These are phyloP conservation scores for Hansfordia pulvinata DNA, from an alignment of 2,329 filamentous ascomycete genomes.

Conservation along the genomic window DNA sequence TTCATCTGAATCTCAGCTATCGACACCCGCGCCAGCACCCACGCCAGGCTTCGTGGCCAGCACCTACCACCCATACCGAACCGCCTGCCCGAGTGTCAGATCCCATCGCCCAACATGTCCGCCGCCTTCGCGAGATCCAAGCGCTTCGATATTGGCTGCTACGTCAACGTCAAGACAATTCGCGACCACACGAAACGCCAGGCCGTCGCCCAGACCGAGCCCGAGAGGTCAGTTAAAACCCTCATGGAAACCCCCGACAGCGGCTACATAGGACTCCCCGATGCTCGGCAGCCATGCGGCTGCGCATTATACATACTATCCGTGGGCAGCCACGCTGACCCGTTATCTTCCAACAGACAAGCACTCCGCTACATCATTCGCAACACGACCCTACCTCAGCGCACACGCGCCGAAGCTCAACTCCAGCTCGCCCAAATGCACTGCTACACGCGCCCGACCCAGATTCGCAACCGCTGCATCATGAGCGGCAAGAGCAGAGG, in stretches of 20 bases:
- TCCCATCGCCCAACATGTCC: constrained; percentile 42
- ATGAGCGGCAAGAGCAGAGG: constrained; percentile 81
- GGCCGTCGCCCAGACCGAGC: constrained; percentile 75
- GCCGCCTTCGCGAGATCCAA: too few relatives aligned
- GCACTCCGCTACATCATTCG: constrained; percentile 85
- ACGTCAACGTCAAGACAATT: constrained; percentile 73
- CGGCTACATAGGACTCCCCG: constrained; percentile 1
- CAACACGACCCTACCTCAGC: constrained; percentile 73
- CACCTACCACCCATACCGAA: too few relatives aligned
- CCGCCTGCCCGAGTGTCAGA: too few relatives aligned
- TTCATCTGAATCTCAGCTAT: too few relatives aligned
- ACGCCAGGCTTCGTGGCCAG: too few relatives aligned
- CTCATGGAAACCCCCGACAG: not conserved
- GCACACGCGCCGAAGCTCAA: constrained; percentile 82
- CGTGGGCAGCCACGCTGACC: not conserved
- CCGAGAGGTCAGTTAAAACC: constrained; percentile 57
- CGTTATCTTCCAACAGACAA: constrained; percentile 45
- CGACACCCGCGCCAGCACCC: too few relatives aligned
- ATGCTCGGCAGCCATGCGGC: not conserved
- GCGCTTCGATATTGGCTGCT: constrained; percentile 79
- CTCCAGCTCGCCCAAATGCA: constrained; percentile 92
- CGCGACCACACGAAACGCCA: constrained; percentile 96
- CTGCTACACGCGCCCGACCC: constrained; percentile 82
- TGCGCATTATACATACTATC: constrained; percentile 2
- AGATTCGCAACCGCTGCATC: constrained; percentile 89